A percentile compares a stretch with the other conserved stretches of the same genome.
Conservation (phyloP, 176 grass and related monocot genomes). For the Tillandsia fasciculata region DNA sequence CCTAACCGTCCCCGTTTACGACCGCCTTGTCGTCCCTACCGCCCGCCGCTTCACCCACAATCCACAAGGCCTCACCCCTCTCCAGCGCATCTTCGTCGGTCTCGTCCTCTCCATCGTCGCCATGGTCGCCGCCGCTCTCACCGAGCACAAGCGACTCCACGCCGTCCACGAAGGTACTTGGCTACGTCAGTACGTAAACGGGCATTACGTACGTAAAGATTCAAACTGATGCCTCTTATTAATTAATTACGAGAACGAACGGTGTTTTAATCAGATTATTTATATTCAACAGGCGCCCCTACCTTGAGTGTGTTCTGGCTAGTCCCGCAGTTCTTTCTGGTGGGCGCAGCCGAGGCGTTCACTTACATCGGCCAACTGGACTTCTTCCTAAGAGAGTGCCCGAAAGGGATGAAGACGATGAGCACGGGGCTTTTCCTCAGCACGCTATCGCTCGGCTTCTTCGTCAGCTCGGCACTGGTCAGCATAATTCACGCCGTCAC, state of each 20-base stretch:
- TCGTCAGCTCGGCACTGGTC: slow-evolving; percentile 76
- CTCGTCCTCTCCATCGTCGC: slow-evolving; percentile 58
- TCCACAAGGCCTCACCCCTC: slow-evolving; percentile 66
- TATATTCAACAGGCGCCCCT: too few species aligned
- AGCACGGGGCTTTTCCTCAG: slow-evolving; percentile 93
- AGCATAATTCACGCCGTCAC: slow-evolving; percentile 66
- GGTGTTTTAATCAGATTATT: too few species aligned
- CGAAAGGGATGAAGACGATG: slow-evolving; percentile 99
- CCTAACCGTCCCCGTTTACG: slow-evolving; percentile 75
- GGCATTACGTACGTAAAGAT: too few species aligned
- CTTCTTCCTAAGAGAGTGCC: slow-evolving; percentile 89
- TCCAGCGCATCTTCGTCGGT: slow-evolving; percentile 68
- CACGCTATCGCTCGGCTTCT: slow-evolving; percentile 78
- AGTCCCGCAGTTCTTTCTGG: slow-evolving; percentile 82
- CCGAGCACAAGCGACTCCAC: slow-evolving; percentile 29
- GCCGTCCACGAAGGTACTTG: neutral
- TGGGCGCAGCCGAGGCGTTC: slow-evolving; percentile 87
- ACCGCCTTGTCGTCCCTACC: slow-evolving; percentile 42
- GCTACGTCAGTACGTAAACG: too few species aligned
- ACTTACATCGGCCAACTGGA: slow-evolving; percentile 95
- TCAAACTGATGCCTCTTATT: too few species aligned
- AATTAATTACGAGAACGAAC: too few species aligned
- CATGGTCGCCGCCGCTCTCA: slow-evolving; percentile 53
- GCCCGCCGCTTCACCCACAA: slow-evolving; percentile 46
- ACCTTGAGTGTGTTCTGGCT: slow-evolving; percentile 66